Base-by-base conservation (phyloP, 306 rosid genomes). In the Ammopiptanthus mongolicus region DNA sequence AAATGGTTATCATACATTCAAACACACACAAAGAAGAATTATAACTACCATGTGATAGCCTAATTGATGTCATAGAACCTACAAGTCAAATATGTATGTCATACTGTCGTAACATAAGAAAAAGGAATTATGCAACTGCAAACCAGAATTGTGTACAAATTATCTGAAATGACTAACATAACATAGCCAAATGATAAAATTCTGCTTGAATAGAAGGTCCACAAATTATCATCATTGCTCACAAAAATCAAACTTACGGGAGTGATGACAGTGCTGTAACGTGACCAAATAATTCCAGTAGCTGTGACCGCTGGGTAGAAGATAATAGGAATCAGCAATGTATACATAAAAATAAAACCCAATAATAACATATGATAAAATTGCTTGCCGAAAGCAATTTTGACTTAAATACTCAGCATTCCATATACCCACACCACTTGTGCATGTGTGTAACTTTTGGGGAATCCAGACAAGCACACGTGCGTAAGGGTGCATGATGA, bases 261-360 rank as follows among this genome's bases (percentile, higher is more conserved):
- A 41, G 89, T 91, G 69, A 95, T 90, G 10, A 90, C 97, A 55
- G 96, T 91, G 81, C 98, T 95, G 88, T 95, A 95, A 37, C 98
- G 97, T 15, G 98, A 84, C 98, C 98, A 95, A 77, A 95, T 73
- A 73, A 95, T 3, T 81, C 98, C 98, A 10, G 97, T 90, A 81
- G 87, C 86, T 6, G 91, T 67, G 65, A 95, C 96, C 23, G 97
- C 98, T 95, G 93, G 22, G 65, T 19, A 76, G 57, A 79, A 84
- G 34, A 62, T 21, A 78, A 63, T 13, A 57, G 28, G 12, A 74
- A 25, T 70, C 78, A 72, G 76, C 74, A 64, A 50, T 0, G 5
- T 5, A 64, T 23, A 69, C 42, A 52, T 71, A 50, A 33, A 68
- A 66, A 46, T 46, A 73, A 50, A 69, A 74, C 55, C 48, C 42